phyloP scores from a whole-genome alignment of 176 grass and related monocot genomes.

The Dendrocalamus sinicus region DNA sequence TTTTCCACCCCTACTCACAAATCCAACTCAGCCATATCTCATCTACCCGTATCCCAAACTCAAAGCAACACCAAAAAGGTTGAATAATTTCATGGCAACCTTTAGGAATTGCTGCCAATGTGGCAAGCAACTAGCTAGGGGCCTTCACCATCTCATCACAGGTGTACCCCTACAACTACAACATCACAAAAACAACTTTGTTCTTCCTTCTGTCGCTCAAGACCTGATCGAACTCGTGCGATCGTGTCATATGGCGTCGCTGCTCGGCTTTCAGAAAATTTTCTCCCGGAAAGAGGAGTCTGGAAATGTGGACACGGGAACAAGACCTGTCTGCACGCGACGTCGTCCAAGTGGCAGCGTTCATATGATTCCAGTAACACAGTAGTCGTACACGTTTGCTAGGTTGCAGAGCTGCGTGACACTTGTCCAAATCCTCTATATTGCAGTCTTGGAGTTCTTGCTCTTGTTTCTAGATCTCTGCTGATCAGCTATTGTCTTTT shows the following conservation, averaged over 20 bases:
- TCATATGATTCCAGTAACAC: not conserved
- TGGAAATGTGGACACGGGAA: not conserved
- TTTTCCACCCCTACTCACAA: no score
- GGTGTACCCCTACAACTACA: slow-evolving; percentile 2
- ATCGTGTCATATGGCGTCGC: slow-evolving; percentile 17
- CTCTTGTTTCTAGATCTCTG: not conserved
- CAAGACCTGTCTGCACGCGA: not conserved
- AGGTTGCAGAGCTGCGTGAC: slow-evolving; percentile 13
- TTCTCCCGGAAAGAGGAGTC: not conserved
- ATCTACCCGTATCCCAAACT: slow-evolving; percentile 20
- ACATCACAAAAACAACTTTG: not conserved
- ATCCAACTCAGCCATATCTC: slow-evolving; percentile 12
- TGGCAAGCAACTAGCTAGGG: slow-evolving; percentile 14
- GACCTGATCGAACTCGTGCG: not conserved
- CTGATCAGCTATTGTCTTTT: not conserved
- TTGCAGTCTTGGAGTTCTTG: not conserved
- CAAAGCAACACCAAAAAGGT: slow-evolving; percentile 50
- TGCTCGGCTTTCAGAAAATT: slow-evolving; percentile 26
- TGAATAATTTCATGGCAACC: not conserved
- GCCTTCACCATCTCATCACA: not conserved
- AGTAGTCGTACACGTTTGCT: slow-evolving; percentile 23
- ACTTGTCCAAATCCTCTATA: slow-evolving; percentile 32
- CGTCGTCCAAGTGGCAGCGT: slow-evolving; percentile 39
- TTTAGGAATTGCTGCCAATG: slow-evolving; percentile 18
- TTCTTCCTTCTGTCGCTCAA: not conserved